Conservation (phyloP, 805 yeast species). For the Ogataea polymorpha region DNA sequence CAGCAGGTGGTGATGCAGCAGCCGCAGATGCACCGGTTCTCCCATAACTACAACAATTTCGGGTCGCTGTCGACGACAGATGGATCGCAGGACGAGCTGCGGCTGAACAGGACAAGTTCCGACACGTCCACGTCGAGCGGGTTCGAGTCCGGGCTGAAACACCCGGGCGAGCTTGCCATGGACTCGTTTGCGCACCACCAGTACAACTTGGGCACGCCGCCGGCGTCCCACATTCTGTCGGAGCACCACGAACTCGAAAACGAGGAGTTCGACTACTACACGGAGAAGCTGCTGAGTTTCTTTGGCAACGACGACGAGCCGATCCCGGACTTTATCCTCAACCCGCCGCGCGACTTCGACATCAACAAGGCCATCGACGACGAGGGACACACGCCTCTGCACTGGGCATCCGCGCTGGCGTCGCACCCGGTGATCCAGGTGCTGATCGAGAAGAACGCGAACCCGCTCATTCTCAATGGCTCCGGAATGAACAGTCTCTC, state of each 20-base stretch:
- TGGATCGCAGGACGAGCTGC: conserved; percentile 30
- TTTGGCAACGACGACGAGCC: conserved; percentile 47
- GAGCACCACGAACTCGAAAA: conserved; percentile 9
- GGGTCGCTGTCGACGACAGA: conserved; percentile 28
- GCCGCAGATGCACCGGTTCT: conserved; percentile 18
- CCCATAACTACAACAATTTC: conserved; percentile 23
- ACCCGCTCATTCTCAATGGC: conserved; percentile 49
- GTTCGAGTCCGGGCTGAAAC: conserved; percentile 16
- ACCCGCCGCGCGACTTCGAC: conserved; percentile 62
- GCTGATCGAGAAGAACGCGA: conserved; percentile 56
- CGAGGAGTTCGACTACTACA: conserved; percentile 41
- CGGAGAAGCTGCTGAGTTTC: conserved; percentile 44
- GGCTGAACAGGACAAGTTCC: conserved; percentile 23
- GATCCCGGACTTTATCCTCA: conserved; percentile 38
- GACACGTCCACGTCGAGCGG: conserved; percentile 30
- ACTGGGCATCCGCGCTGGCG: conserved; percentile 86
- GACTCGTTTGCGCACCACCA: conserved; percentile 17
- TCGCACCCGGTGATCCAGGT: conserved; percentile 56
- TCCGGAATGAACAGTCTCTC: conserved; percentile 70
- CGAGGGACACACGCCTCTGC: conserved; percentile 78
- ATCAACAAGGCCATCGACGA: conserved; percentile 69
- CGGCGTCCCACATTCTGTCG: conserved; percentile 11
- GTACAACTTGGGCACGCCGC: conserved; percentile 14
- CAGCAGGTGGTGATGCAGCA: conserved; percentile 17
- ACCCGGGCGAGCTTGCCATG: conserved; percentile 15